These are phyloP conservation scores for Cladophialophora immunda DNA, from an alignment of 2,329 filamentous ascomycete genomes.

Conservation along the genomic window DNA sequence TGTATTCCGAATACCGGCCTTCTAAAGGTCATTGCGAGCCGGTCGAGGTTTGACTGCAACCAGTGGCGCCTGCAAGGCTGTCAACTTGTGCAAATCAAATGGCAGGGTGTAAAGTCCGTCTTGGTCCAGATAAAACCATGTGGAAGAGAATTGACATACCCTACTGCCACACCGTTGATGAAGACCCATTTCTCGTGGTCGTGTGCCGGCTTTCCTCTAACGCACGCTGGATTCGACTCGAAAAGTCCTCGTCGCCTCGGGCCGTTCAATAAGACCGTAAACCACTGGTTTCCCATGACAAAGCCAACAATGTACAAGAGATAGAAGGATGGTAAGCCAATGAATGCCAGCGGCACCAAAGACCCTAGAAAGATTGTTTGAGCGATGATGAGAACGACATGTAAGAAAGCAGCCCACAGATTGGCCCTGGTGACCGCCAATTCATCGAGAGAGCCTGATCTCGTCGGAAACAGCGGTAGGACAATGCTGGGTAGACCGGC, in stretches of 20 bases:
- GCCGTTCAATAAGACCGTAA: constrained; percentile 49
- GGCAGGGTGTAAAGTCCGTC: not conserved
- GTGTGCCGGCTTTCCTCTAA: constrained; percentile 24
- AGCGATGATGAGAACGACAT: constrained; percentile 65
- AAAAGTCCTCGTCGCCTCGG: constrained; percentile 19
- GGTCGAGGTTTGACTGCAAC: constrained; percentile 75
- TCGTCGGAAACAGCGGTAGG: constrained; percentile 63
- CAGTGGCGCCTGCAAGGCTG: constrained; percentile 59
- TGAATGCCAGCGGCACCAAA: constrained; percentile 62
- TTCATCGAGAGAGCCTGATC: constrained; percentile 68
- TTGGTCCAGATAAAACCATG: not conserved
- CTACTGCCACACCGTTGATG: constrained; percentile 72
- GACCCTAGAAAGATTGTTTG: constrained; percentile 69
- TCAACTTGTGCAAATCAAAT: not conserved
- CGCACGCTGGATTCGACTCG: constrained; percentile 26
- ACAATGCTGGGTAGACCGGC: constrained; percentile 65
- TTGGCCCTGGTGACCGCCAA: constrained; percentile 59
- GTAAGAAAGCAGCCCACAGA: constrained; percentile 64
- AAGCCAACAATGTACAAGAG: constrained; percentile 43
- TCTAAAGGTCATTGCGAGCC: constrained; percentile 75
- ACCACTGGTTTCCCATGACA: constrained; percentile 44
- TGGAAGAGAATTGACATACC: constrained; percentile 25
- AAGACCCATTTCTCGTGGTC: constrained; percentile 69
- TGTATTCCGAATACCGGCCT: constrained; percentile 77
- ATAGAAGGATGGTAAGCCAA: constrained; percentile 50